Conservation (phyloP, 257 asterid species). For the Handroanthus guayacan region DNA sequence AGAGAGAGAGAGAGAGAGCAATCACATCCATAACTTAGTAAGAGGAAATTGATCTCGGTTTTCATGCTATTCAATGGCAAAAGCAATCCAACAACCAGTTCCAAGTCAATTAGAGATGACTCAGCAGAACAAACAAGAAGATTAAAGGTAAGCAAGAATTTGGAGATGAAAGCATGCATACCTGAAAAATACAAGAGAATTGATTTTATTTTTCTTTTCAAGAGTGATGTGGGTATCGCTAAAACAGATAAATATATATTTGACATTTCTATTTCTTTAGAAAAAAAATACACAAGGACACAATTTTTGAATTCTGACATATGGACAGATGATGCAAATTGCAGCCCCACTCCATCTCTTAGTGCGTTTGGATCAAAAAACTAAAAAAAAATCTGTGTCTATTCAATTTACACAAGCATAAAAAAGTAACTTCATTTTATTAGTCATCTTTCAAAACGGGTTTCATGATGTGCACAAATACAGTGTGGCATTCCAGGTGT, state of each 20-base stretch:
- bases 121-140: slow-evolving; percentile 8
- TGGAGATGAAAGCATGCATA: slow-evolving; percentile 20
- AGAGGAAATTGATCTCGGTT: slow-evolving; percentile 15
- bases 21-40: slow-evolving; percentile 3
- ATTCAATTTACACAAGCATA: slow-evolving; percentile 15
- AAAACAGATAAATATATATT: neutral
- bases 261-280: neutral
- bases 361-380: slow-evolving; percentile 9
- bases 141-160: slow-evolving; percentile 10
- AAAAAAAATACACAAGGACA: neutral
- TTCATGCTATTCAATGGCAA: slow-evolving; percentile 16
- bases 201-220: neutral
- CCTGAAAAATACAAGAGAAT: neutral
- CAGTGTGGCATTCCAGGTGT: neutral
- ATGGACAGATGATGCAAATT: neutral
- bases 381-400: neutral
- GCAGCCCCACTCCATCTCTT: neutral
- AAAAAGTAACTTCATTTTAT: neutral
- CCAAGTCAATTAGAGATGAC: slow-evolving; percentile 21
- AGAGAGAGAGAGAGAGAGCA: slow-evolving; percentile 10
- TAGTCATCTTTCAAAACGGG: slow-evolving; percentile 1
- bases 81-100: slow-evolving; percentile 25
- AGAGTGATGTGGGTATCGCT: neutral
- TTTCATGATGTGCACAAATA: neutral
- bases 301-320: neutral